These are phyloP conservation scores for Linnemannia exigua DNA, from an alignment of 192 early-diverging fungal species.

Conservation along the genomic window DNA sequence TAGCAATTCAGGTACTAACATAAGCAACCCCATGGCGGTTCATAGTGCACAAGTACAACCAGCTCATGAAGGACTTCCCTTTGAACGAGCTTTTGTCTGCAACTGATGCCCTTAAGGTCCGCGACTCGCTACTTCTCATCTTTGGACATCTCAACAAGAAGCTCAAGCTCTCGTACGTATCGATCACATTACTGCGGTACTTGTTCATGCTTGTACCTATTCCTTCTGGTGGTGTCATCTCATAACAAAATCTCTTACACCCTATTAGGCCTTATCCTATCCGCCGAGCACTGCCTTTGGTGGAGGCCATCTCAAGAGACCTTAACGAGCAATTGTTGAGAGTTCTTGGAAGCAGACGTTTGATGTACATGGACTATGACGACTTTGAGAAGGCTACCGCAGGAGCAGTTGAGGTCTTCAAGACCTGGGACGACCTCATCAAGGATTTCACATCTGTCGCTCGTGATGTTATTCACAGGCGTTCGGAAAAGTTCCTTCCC, in stretches of 20 bases:
- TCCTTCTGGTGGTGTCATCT: background rate
- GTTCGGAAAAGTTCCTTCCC: constrained; percentile 93
- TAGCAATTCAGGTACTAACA: background rate
- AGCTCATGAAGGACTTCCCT: constrained; percentile 99
- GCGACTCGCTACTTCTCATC: constrained; percentile 81
- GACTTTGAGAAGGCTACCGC: constrained; percentile 91
- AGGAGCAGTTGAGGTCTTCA: constrained; percentile 90
- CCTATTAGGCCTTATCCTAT: constrained; percentile 82
- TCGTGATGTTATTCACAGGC: constrained; percentile 93
- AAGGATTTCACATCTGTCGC: constrained; percentile 98
- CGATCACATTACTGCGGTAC: background rate
- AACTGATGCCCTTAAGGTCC: constrained; percentile 90
- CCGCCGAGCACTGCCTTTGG: constrained; percentile 91
- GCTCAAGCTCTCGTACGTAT: constrained; percentile 86
- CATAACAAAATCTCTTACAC: background rate
- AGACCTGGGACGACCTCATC: constrained; percentile 94
- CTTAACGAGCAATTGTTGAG: constrained; percentile 93
- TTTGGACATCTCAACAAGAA: constrained; percentile 99
- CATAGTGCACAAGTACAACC: constrained; percentile 92
- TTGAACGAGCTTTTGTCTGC: constrained; percentile 96
- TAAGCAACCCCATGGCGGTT: background rate
- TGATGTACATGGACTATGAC: constrained; percentile 95
- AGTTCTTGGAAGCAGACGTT: constrained; percentile 86
- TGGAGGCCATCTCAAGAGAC: constrained; percentile 96
- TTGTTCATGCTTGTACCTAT: background rate